Evolutionary conservation across 257 asterid genomes (phyloP), one percentile per base, ranked within the genome.

Genomic region (Solanum tarijense): DNA sequence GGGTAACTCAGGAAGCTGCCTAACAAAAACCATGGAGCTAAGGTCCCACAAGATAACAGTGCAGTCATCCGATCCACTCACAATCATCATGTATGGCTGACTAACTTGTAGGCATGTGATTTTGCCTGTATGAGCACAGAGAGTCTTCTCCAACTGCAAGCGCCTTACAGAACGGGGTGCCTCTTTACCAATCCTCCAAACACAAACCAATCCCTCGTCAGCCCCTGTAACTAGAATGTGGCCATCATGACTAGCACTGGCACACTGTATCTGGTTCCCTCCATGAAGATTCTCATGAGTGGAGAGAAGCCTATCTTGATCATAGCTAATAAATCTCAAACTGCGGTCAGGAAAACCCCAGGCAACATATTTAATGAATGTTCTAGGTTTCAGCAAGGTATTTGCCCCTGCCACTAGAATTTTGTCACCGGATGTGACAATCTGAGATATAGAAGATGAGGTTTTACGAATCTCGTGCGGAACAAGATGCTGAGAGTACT

Each of bases 301-400:
- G 6, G 98, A 95, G 16, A 97, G 96, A 92, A 96, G 99, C 89
- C 92, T 92, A 88, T 97, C 99, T 90, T 95, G 99, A 89, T 97
- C 99, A 74, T 97, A 94, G 83, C 92, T 92, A 89, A 97, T 89
- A 84, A 94, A 96, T 83, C 99, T 93, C 89, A 96, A 92, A 92
- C 98, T 97, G 83, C 98, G 94, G 90, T 97, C 99, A 5, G 99
- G 99, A 76, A 95, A 97, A 35, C 99, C 99, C 99, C 99, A 97
- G 71, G 99, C 93, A 9, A 96, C 94, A 76, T 92, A 94, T 88
- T 96, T 94, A 86, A 95, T 85, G 71, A 89, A 97, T 4, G 97
- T 95, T 90, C 95, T 92, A 62, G 99, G 98, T 89, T 96, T 97
- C 88, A 97, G 90, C 89, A 95, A 91, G 92, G 75, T 94, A 82